A percentile compares a stretch with the other conserved stretches of the same genome.
These are phyloP conservation scores for Saccharomycopsis sp. DNA, from an alignment of 805 yeast species.

Conservation along the genomic window DNA sequence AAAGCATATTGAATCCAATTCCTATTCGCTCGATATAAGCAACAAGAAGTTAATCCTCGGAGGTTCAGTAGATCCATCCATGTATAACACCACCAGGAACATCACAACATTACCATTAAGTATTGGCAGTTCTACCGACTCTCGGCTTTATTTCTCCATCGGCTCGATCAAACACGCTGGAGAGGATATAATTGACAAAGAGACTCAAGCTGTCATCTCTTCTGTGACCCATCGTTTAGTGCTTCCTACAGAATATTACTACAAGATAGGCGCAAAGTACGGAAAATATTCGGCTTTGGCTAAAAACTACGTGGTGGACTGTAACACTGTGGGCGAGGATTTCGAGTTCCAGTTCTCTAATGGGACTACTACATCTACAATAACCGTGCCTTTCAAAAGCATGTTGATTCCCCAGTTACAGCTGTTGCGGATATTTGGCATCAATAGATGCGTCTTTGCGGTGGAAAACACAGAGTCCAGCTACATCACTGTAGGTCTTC, in stretches of 20 bases:
- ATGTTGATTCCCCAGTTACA: constrained; percentile 4
- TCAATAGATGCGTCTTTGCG: background rate
- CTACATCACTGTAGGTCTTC: constrained; percentile 30
- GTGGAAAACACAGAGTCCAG: constrained; percentile 2
- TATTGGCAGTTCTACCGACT: background rate
- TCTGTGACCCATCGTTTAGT: background rate
- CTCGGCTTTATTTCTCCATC: background rate
- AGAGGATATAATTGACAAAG: background rate
- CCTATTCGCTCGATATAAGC: background rate
- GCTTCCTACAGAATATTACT: background rate
- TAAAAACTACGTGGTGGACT: constrained; percentile 13
- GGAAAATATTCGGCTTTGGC: constrained; percentile 12
- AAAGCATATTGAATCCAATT: background rate
- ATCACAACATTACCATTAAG: background rate
- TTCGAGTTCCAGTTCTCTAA: constrained; percentile 10
- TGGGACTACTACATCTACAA: constrained; percentile 4
- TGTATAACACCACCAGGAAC: background rate
- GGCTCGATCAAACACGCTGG: background rate
- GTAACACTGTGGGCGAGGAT: constrained; percentile 14
- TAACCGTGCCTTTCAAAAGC: constrained; percentile 17
- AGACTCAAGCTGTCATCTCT: background rate
- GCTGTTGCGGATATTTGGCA: background rate
- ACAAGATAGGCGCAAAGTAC: constrained; percentile 21
- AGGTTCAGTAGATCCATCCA: background rate
- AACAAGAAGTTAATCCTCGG: background rate